These are phyloP conservation scores for Hymenoscyphus albidus DNA, from an alignment of 2,329 filamentous ascomycete species.

Conservation along the genomic window DNA sequence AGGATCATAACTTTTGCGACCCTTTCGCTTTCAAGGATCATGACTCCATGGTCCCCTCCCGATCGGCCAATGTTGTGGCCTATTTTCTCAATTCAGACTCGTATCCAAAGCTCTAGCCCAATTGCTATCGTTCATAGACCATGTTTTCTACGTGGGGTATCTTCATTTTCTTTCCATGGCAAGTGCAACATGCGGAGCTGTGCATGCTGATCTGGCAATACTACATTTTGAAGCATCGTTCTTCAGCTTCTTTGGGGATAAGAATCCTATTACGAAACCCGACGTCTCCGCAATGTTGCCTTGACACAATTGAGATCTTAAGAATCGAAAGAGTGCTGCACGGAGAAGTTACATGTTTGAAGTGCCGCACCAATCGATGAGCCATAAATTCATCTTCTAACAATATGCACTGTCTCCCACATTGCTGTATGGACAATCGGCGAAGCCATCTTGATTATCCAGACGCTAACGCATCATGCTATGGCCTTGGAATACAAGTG, in stretches of 20 bases:
- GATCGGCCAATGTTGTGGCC: not conserved
- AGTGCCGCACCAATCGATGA: not conserved
- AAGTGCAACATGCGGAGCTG: constrained; percentile 6
- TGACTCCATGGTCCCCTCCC: not conserved
- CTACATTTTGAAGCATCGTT: not conserved
- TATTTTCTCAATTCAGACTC: not conserved
- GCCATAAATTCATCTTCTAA: constrained; percentile 7
- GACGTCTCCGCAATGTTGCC: not conserved
- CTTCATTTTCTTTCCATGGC: constrained; percentile 2
- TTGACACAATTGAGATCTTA: constrained; percentile 1
- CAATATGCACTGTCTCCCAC: constrained; percentile 9
- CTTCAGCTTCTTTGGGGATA: not conserved
- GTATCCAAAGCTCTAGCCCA: not conserved
- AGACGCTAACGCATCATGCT: not conserved
- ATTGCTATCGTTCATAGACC: constrained; percentile 2
- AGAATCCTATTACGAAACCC: not conserved
- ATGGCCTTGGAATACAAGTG: constrained; percentile 8
- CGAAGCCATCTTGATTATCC: constrained; percentile 11
- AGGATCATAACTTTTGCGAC: not conserved
- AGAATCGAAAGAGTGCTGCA: constrained; percentile 2
- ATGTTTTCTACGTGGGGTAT: constrained; percentile 4
- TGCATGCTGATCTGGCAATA: not conserved
- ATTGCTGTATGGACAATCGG: constrained; percentile 4
- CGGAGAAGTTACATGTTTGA: constrained; percentile 1
- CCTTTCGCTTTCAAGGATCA: not conserved